Base-by-base conservation (phyloP, 2,329 filamentous ascomycete species). In the Rasamsonia emersonii region DNA sequence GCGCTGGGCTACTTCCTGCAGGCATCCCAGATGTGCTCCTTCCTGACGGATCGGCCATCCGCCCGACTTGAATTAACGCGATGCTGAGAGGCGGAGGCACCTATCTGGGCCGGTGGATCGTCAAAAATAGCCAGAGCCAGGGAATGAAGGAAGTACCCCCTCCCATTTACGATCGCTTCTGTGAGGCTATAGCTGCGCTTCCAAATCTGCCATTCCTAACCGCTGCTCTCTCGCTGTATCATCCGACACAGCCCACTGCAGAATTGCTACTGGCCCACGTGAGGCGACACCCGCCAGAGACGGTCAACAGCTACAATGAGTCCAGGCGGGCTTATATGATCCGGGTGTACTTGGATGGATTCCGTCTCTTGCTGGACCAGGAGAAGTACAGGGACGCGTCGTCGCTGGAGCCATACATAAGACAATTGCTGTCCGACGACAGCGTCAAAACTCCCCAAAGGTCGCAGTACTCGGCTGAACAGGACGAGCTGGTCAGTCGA, bases 341-440 rank as follows among this genome's bases (percentile, higher is more conserved):
- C 23, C 46, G 44, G 2, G 45, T 53, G n/a, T 47, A 54, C 7
- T 53, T 61, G 20, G 54, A 61, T 29, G 59, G 52, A 5, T 50
- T 64, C n/a, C 51, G 54, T 17, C 32, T 64, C 14, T 46, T 58
- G 24, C 43, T 58, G 16, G 51, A 59, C 10, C 50, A 51, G 32
- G 48, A 51, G 20, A 43, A 47, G 6, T 41, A 46, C 27, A 39
- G 39, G 20, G 45, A 57, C 28, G 56, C 53, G 14, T 43, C 48
- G 17, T 41, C 35, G 24, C 34, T 61, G 25, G 53, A 51, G 23
- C 43, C 37, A 4, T 41, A 49, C 30, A 44, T 61, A 13, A 54
- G 57, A 30, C 30, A 46, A 16, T 34, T 56, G 10, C 36, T 60
- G 11, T 47, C 50, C 2, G 49, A 49, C 11, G 37, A 50, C 14